Percentiles rank a stretch among this genome's conserved stretches.
phyloP scores from a whole-genome alignment of 768 basidiomycete species.

The Suillus placidus region DNA sequence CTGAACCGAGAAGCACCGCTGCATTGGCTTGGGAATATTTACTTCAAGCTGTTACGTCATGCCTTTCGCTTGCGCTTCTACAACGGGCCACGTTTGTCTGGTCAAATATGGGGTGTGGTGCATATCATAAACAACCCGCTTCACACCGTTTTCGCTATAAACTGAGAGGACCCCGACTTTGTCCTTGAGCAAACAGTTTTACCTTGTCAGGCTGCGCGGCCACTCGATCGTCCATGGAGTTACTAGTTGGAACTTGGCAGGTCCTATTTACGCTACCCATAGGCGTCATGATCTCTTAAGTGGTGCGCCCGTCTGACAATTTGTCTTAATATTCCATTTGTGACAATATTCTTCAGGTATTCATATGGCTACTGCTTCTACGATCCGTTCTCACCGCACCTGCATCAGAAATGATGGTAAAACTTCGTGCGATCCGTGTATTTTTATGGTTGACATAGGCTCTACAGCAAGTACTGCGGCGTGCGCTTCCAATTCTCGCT shows the following conservation, averaged over 20 bases:
- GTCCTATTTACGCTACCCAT: not conserved
- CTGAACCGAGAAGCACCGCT: not conserved
- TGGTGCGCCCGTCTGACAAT: not conserved
- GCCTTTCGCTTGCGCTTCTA: not conserved
- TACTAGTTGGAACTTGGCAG: no score
- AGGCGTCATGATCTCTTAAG: not conserved
- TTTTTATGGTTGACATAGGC: not conserved
- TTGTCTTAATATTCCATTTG: not conserved
- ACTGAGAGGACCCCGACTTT: not conserved
- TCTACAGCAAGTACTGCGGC: not conserved
- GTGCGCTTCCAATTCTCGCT: not conserved
- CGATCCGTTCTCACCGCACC: constrained; percentile 7
- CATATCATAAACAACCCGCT: not conserved
- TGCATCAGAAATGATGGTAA: not conserved
- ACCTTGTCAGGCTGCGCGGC: not conserved
- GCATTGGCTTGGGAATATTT: not conserved
- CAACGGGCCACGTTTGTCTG: not conserved
- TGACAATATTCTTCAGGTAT: no score
- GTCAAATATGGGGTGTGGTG: not conserved
- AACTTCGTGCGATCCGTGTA: not conserved
- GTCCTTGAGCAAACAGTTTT: not conserved
- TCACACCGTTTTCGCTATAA: not conserved
- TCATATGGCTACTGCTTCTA: not conserved
- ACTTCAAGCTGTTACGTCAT: not conserved
- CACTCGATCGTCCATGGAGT: not conserved